These are phyloP conservation scores for Neurospora sp. DNA, from an alignment of 495 filamentous ascomycete genomes.

Conservation along the genomic window DNA sequence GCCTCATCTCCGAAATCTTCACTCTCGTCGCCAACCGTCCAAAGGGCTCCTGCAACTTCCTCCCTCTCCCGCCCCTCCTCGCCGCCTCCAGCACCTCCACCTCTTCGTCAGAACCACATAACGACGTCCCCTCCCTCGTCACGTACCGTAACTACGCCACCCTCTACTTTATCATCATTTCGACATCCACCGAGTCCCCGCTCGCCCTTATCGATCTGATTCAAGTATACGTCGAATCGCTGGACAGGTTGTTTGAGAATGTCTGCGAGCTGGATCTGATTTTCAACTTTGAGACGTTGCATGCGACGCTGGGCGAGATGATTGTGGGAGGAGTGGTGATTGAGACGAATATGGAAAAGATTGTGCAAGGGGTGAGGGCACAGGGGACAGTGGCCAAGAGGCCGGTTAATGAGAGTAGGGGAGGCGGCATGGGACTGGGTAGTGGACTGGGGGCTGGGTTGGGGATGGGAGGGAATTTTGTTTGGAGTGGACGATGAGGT, in stretches of 20 bases:
- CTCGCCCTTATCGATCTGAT: slow-evolving; percentile 93
- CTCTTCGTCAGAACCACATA: slow-evolving; percentile 54
- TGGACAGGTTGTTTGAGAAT: slow-evolving; percentile 93
- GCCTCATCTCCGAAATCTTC: slow-evolving; percentile 94
- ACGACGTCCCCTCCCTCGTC: slow-evolving; percentile 85
- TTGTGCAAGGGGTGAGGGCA: slow-evolving; percentile 71
- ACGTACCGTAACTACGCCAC: slow-evolving; percentile 98
- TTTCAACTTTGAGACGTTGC: slow-evolving; percentile 96
- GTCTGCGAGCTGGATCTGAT: slow-evolving; percentile 97
- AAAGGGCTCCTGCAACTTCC: slow-evolving; percentile 88
- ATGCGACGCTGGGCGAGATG: slow-evolving; percentile 87
- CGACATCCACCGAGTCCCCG: slow-evolving; percentile 92
- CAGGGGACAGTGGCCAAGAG: slow-evolving; percentile 72
- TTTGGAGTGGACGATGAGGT: slow-evolving; percentile 44
- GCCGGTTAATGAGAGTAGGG: slow-evolving; percentile 43
- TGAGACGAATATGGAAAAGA: slow-evolving; percentile 80
- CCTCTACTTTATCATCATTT: slow-evolving; percentile 96
- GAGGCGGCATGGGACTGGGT: slow-evolving; percentile 7
- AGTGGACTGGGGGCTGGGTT: slow-evolving; percentile 31
- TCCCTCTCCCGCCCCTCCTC: slow-evolving; percentile 52
- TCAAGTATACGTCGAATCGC: slow-evolving; percentile 92
- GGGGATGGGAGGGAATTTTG: slow-evolving; percentile 46
- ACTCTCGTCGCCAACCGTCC: slow-evolving; percentile 87
- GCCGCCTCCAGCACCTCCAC: slow-evolving; percentile 35
- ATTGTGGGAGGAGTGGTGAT: slow-evolving; percentile 92